Base-by-base conservation (phyloP, 768 basidiomycete genomes). In the Inosperma sp. region DNA sequence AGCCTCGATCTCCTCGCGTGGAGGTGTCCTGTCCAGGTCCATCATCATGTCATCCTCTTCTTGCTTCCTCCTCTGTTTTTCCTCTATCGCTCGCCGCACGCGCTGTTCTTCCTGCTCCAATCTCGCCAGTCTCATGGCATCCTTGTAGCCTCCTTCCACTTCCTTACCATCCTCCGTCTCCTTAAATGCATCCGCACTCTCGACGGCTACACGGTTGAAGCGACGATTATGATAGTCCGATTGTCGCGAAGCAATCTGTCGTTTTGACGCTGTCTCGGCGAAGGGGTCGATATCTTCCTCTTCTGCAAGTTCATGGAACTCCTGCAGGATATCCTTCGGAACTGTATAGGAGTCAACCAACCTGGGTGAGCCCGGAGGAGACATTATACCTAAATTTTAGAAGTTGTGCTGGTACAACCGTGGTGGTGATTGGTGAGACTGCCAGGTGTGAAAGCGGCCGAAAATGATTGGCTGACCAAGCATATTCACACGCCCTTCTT, bases 161-260 rank as follows among this genome's bases (percentile, higher is more conserved):
- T 82, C 81, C 56, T 74, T 74, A 0, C 83, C 86, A 47, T 86
- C 88, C 52, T 82, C 81, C 3, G 62, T 75, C 30, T 83, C 77
- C 52, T 79, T 72, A 59, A 91, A 93, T 0, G 83, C 89, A 69
- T 92, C 88, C 7, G 79, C 80, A 48, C 90, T 88, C 34, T 88
- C 88, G 54, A 86, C 80, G 23, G 85, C 86, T 52, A 85, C 80
- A 43, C 96, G 84, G 60, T 80, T 81, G 67, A 97, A 97, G 34
- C 93, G 82, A 51, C 93, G 82, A 62, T 87, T 84, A 65, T 98
- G 95, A 64, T 98, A 99, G 65, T 96, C 95, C 44, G 84, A 88
- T 72, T 97, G 92, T 44, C 95, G 81, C 31, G 88, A 77, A 19
- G 94, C 90, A 64, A 98, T 91, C 74, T 97, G 95, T 53, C 90